phyloP scores from a whole-genome alignment of 2,329 filamentous ascomycete species.

The Calonectria pseudoturangicola region DNA sequence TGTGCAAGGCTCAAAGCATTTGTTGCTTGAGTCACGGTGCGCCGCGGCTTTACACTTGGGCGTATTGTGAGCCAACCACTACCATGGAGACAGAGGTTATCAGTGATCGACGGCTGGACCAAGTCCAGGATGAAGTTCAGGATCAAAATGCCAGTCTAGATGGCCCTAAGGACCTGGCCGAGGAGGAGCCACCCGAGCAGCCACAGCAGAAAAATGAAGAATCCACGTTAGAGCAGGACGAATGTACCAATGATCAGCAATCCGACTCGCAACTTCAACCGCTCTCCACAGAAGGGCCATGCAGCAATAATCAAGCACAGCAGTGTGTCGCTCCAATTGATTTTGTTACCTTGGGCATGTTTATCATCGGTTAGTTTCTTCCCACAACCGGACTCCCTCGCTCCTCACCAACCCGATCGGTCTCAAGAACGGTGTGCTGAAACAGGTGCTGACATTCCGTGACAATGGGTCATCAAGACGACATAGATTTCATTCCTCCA shows the following conservation, averaged over 20 bases:
- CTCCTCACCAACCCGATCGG: neutral
- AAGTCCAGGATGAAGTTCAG: slow-evolving; percentile 37
- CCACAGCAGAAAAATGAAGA: neutral
- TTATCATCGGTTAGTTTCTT: slow-evolving; percentile 77
- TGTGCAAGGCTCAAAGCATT: neutral
- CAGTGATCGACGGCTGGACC: slow-evolving; percentile 31
- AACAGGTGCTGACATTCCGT: slow-evolving; percentile 38
- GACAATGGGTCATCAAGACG: slow-evolving; percentile 73
- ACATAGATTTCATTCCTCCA: slow-evolving; percentile 89
- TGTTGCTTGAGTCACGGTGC: slow-evolving; percentile 22
- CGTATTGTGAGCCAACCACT: neutral
- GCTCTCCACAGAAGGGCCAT: neutral
- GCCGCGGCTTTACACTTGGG: neutral
- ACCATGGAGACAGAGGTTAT: slow-evolving; percentile 32
- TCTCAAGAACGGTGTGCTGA: neutral
- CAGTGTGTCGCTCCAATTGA: slow-evolving; percentile 65
- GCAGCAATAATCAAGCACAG: neutral
- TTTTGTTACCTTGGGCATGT: slow-evolving; percentile 83
- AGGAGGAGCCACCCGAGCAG: slow-evolving; percentile 13
- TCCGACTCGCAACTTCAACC: neutral
- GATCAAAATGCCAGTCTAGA: slow-evolving; percentile 32
- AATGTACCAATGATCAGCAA: slow-evolving; percentile 15
- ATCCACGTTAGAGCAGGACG: neutral
- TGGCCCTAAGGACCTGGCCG: neutral
- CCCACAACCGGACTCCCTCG: slow-evolving; percentile 8